Conservation (phyloP, 441 rosid species). For the Syzygium malaccense region DNA sequence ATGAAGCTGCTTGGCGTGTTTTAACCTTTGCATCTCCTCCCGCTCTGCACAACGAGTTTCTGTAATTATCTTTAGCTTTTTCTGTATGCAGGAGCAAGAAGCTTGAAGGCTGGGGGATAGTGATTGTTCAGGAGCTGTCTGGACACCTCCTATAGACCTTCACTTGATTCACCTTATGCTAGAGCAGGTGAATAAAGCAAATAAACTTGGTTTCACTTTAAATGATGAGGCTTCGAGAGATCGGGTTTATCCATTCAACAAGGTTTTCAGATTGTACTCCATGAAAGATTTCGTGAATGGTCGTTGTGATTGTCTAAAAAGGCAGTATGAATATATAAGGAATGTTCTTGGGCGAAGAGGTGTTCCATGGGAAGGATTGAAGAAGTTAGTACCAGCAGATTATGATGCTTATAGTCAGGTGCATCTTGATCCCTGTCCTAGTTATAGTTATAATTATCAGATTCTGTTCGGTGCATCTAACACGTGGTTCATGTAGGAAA, state of each 20-base stretch:
- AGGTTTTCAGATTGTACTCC: slow-evolving; percentile 27
- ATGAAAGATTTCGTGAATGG: slow-evolving; percentile 25
- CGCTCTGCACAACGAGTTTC: not conserved
- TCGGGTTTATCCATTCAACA: slow-evolving; percentile 29
- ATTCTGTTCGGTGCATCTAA: slow-evolving; percentile 11
- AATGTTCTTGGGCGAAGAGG: slow-evolving; percentile 26
- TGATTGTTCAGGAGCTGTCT: slow-evolving; percentile 18
- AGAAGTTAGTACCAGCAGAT: slow-evolving; percentile 34
- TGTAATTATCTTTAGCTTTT: not conserved
- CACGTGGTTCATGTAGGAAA: slow-evolving; percentile 30
- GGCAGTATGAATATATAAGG: slow-evolving; percentile 27
- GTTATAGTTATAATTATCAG: not conserved
- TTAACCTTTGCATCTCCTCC: not conserved
- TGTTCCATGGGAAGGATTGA: slow-evolving; percentile 33
- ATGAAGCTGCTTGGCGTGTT: not conserved
- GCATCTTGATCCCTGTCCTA: slow-evolving; percentile 14
- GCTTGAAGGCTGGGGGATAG: not conserved
- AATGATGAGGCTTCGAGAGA: slow-evolving; percentile 34
- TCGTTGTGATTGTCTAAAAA: slow-evolving; percentile 23
- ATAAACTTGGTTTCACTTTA: slow-evolving; percentile 14
- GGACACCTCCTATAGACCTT: slow-evolving; percentile 45
- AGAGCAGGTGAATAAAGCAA: slow-evolving; percentile 33
- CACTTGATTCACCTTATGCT: slow-evolving; percentile 44
- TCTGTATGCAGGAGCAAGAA: not conserved
- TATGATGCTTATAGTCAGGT: slow-evolving; percentile 41